These are phyloP conservation scores for Spirogloea muscicola DNA, from an alignment of 139 green algal species.

Conservation along the genomic window DNA sequence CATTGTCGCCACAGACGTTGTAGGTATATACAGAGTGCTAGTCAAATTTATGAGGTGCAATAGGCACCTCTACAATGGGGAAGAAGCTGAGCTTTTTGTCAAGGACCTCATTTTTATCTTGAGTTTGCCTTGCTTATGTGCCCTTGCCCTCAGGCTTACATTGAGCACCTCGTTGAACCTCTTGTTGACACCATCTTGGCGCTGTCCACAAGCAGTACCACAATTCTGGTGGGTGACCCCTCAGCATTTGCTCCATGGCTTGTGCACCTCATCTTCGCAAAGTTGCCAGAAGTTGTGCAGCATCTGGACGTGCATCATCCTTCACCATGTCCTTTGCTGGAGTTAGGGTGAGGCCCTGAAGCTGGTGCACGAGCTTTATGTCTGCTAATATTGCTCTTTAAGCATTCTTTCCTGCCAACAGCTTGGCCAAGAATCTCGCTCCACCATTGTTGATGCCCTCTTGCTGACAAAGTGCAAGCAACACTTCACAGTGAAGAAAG, in stretches of 20 bases:
- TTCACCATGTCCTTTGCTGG: no score
- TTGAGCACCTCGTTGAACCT: conserved; percentile 65
- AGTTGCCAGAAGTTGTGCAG: no score
- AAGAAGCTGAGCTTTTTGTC: no score
- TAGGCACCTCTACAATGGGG: no score
- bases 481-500: conserved; percentile 61
- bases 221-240: conserved; percentile 6
- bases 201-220: conserved; percentile 49
- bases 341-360: no score
- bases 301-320: no score
- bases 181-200: conserved; percentile 62
- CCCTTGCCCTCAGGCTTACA: conserved; percentile 62
- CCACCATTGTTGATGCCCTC: conserved; percentile 61
- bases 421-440: conserved; percentile 76
- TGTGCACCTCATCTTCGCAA: no score
- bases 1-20: conserved; percentile 58
- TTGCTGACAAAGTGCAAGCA: conserved; percentile 62
- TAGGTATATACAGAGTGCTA: no score
- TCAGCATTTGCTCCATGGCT: no score
- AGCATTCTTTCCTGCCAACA: not conserved
- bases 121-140: conserved; percentile 57
- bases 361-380: conserved; percentile 26
- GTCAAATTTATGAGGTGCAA: no score
- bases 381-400: no score
- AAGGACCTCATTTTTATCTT: no score